A percentile compares a stretch with the other conserved stretches of the same genome.
These are phyloP conservation scores for Westerdykella sp. DNA, from an alignment of 2,329 filamentous ascomycete species.

Conservation along the genomic window DNA sequence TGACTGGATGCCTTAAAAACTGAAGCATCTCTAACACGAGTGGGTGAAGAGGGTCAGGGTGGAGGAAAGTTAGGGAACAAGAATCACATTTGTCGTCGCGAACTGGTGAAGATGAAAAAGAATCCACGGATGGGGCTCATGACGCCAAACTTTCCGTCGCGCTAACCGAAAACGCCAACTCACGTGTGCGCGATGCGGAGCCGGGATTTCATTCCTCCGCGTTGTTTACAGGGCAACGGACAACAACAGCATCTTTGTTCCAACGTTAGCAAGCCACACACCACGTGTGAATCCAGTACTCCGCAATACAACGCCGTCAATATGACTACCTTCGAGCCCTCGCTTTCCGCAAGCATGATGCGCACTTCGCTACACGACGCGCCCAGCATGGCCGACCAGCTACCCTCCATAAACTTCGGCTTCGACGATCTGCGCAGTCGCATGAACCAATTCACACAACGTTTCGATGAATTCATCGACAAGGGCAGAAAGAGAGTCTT, in stretches of 20 bases:
- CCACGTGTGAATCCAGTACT: too few species aligned
- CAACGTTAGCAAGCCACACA: too few species aligned
- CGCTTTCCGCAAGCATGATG: slow-evolving; percentile 59
- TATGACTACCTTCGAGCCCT: slow-evolving; percentile 61
- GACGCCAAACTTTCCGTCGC: slow-evolving; percentile 1
- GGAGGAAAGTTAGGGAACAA: not conserved
- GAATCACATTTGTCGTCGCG: not conserved
- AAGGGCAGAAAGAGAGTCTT: slow-evolving; percentile 81
- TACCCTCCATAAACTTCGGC: slow-evolving; percentile 89
- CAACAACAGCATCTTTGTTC: too few species aligned
- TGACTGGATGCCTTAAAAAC: slow-evolving; percentile 5
- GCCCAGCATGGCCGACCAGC: slow-evolving; percentile 65
- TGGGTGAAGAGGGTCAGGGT: not conserved
- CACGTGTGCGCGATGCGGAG: slow-evolving; percentile 22
- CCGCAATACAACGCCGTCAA: not conserved
- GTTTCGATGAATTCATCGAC: slow-evolving; percentile 92
- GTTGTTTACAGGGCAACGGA: slow-evolving; percentile 25
- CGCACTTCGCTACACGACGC: slow-evolving; percentile 53
- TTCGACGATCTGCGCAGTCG: slow-evolving; percentile 93
- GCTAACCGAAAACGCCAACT: slow-evolving; percentile 22
- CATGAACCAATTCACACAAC: slow-evolving; percentile 86
- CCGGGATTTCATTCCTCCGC: not conserved
- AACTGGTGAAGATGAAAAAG: slow-evolving; percentile 9
- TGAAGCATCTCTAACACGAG: slow-evolving; percentile 20
- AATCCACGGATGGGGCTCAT: too few species aligned